A percentile compares a stretch with the other conserved stretches of the same genome.
Evolutionary conservation across 352 stramenopile genomes (phyloP).

Genomic region (Globisporangium cystogenes): DNA sequence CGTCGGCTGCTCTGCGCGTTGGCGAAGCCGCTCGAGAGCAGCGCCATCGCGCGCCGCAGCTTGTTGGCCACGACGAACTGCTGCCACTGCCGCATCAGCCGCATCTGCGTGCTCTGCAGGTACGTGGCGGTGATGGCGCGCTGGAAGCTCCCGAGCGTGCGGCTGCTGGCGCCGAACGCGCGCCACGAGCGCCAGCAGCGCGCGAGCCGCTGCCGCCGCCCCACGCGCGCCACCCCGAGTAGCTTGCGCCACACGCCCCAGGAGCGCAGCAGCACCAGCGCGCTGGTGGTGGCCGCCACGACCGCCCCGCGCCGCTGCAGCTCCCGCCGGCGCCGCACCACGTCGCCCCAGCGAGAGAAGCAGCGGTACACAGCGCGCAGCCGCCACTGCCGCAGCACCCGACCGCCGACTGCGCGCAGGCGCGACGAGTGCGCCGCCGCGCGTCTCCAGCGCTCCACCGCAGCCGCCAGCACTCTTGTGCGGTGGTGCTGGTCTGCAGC

Average conservation of each 20-base stretch:
- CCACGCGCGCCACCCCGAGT: slow-evolving; percentile 19
- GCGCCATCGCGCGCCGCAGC: slow-evolving; percentile 19
- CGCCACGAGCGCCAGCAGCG: slow-evolving; percentile 21
- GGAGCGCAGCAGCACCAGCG: slow-evolving; percentile 8
- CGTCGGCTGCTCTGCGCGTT: slow-evolving; percentile 14
- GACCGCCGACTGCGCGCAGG: slow-evolving; percentile 10
- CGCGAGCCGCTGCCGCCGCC: slow-evolving; percentile 14
- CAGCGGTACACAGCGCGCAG: slow-evolving; percentile 32
- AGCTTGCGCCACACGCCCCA: slow-evolving; percentile 38
- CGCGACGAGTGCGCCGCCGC: background rate
- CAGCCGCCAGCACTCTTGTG: slow-evolving; percentile 1
- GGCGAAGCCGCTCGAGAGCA: slow-evolving; percentile 24
- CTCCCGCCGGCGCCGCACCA: background rate
- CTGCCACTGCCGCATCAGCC: slow-evolving; percentile 17
- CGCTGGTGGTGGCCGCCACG: background rate
- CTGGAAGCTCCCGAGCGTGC: slow-evolving; percentile 16
- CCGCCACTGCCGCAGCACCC: slow-evolving; percentile 28
- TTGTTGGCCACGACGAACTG: slow-evolving; percentile 25
- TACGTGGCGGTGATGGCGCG: slow-evolving; percentile 17
- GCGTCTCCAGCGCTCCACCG: slow-evolving; percentile 14
- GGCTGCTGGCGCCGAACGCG: slow-evolving; percentile 8
- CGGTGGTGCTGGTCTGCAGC: slow-evolving; percentile 13
- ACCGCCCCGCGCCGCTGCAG: background rate
- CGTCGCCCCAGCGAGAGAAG: slow-evolving; percentile 20
- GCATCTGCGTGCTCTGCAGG: slow-evolving; percentile 14